Evolutionary conservation across 1,284 basidiomycete species (phyloP), one percentile per base, ranked within the genome.

Genomic region (Meripilus lineatus): DNA sequence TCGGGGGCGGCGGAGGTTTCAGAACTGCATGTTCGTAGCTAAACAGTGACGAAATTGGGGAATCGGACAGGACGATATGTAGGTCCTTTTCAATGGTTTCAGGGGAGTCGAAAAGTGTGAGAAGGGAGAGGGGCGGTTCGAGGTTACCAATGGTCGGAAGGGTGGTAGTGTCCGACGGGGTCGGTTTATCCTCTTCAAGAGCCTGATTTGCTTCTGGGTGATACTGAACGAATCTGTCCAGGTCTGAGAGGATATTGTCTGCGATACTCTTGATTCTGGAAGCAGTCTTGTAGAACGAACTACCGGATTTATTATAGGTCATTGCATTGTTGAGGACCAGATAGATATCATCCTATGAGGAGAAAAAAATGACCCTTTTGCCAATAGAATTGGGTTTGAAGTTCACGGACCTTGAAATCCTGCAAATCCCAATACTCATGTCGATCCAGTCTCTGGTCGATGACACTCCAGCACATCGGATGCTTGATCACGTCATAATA

Each of bases 401-500:
- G 28, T 14, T 24, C 21, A 53, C 72, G 35, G 51, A 88, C 92
- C 69, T 82, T 82, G 68, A 99, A 93, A 3, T 79, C 69, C 17
- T 78, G 70, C 0, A 89, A 62, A 56, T 86, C 80, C 64, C 80
- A 77, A 64, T 99, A 99, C 49, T 79, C 73, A 46, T 89, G 83
- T 35, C 72, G 68, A 42, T 92, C 84, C 23, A 99, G 64, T 63
- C 89, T 93, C 11, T 68, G 65, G 23, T 89, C 82, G 49, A 99
- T 96, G 32, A 69, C 72, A 15, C 72, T 69, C 91, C 93, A 98
- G 52, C 84, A 84, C 89, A 97, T 97, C 0, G 95, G 95, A 8
- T 75, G 70, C 57, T 86, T 79, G 61, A 99, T 75, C 40, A 96
- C 70, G 40, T 93, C 86, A 58, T 85, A 89, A 62, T 99, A 99